Conservation (phyloP, 352 stramenopile species). For the Thalassiosira mediterranea region DNA sequence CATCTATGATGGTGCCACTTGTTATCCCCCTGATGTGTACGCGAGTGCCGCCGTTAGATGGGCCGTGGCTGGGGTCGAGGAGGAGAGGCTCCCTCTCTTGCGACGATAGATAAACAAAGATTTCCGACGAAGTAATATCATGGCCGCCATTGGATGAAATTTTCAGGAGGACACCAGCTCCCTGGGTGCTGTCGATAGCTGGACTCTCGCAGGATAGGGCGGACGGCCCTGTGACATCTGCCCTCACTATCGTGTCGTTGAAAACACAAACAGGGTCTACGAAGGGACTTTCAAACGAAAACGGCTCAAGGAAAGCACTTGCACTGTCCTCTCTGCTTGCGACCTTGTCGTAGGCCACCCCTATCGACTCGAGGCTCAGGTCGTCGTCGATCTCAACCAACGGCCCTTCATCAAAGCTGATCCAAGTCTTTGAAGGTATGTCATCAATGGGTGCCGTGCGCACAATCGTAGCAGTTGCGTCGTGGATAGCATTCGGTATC, state of each 20-base stretch:
- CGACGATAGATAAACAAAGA: conserved; percentile 42
- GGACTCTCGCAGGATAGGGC: conserved; percentile 46
- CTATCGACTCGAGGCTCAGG: conserved; percentile 35
- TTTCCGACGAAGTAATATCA: conserved; percentile 1
- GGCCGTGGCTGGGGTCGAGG: conserved; percentile 51
- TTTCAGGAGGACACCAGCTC: conserved; percentile 26
- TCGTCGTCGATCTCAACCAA: conserved; percentile 41
- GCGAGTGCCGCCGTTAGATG: conserved; percentile 23
- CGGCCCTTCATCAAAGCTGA: conserved; percentile 42
- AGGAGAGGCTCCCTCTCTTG: conserved; percentile 28
- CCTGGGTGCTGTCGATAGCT: conserved; percentile 23
- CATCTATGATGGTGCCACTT: conserved; percentile 17
- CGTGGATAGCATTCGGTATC: conserved; percentile 30
- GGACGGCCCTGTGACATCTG: conserved; percentile 36
- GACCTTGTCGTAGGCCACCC: conserved; percentile 38
- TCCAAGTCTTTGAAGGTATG: conserved; percentile 41
- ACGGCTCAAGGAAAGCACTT: conserved; percentile 20
- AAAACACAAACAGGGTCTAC: conserved; percentile 51
- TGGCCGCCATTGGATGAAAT: conserved; percentile 47
- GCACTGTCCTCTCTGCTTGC: conserved; percentile 5
- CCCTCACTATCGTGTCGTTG: conserved; percentile 41
- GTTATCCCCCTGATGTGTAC: conserved; percentile 43
- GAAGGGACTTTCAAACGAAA: conserved; percentile 49
- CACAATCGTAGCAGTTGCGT: conserved; percentile 28
- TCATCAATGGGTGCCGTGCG: conserved; percentile 10